Evolutionary conservation across 768 basidiomycete species (phyloP).

Genomic region (Amanita muscaria): DNA sequence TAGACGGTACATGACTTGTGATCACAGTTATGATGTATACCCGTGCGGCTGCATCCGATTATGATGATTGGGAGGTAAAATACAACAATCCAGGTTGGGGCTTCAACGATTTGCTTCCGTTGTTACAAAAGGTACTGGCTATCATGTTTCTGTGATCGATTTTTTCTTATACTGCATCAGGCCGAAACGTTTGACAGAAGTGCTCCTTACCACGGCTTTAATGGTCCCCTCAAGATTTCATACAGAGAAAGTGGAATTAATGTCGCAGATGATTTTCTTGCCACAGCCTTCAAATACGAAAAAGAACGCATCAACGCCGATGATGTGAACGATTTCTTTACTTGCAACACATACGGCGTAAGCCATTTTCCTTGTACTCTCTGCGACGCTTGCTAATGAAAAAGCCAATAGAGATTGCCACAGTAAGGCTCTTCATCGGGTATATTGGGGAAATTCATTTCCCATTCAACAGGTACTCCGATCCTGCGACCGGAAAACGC

Average conservation of each 20-base stretch:
- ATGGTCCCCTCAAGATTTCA: conserved; percentile 45
- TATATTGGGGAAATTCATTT: not conserved
- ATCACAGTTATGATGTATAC: conserved; percentile 43
- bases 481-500: conserved; percentile 39
- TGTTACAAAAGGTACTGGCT: conserved; percentile 42
- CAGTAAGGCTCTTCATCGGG: conserved; percentile 29
- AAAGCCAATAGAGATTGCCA: conserved; percentile 36
- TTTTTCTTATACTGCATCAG: conserved; percentile 14
- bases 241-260: conserved; percentile 29
- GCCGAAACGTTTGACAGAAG: conserved; percentile 29
- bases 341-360: conserved; percentile 41
- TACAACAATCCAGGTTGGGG: conserved; percentile 55
- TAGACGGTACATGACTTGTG: not conserved
- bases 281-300: conserved; percentile 38
- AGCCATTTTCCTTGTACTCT: conserved; percentile 11
- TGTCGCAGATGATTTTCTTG: conserved; percentile 38
- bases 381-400: not conserved
- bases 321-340: conserved; percentile 40
- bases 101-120: conserved; percentile 45
- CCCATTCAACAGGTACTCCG: conserved; percentile 39
- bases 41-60: conserved; percentile 53
- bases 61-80: conserved; percentile 50
- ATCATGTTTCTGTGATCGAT: not conserved
- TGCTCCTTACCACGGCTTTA: conserved; percentile 34
- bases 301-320: conserved; percentile 32